Evolutionary conservation across 164 flowering plant genomes (phyloP).

Genomic region (Vitis rupestris): DNA sequence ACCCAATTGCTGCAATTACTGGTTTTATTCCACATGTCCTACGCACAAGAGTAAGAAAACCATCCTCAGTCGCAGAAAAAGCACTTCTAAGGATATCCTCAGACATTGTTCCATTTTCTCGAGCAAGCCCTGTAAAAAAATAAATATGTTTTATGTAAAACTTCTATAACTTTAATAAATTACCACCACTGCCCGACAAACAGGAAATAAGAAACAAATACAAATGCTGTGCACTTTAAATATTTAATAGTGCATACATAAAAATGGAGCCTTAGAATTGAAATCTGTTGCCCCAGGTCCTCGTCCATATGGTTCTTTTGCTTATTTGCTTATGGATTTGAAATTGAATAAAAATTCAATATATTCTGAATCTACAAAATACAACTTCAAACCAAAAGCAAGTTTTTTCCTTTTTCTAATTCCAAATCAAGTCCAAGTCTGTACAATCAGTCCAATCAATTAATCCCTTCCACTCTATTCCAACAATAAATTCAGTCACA

Average conservation of each 20-base stretch:
- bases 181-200: not conserved
- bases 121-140: slow-evolving; percentile 46
- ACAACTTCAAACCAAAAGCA: too few species aligned
- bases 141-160: not conserved
- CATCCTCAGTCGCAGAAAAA: slow-evolving; percentile 69
- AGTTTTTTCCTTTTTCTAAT: not conserved
- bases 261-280: too few species aligned
- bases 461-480: not conserved
- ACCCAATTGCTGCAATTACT: slow-evolving; percentile 60
- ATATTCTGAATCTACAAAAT: too few species aligned
- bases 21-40: slow-evolving; percentile 44
- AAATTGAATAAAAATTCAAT: too few species aligned
- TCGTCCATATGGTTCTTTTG: too few species aligned
- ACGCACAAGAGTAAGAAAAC: slow-evolving; percentile 59
- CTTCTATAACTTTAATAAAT: not conserved
- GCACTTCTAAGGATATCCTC: slow-evolving; percentile 62
- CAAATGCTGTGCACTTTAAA: not conserved
- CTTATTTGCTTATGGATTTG: too few species aligned
- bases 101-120: slow-evolving; percentile 52
- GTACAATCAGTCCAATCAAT: not conserved
- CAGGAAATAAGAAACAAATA: not conserved
- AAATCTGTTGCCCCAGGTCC: too few species aligned
- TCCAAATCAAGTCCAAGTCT: not conserved
- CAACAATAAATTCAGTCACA: not conserved
- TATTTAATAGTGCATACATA: too few species aligned